Base-by-base conservation (phyloP, 345 rosid genomes). In the Hevea brasiliensis region DNA sequence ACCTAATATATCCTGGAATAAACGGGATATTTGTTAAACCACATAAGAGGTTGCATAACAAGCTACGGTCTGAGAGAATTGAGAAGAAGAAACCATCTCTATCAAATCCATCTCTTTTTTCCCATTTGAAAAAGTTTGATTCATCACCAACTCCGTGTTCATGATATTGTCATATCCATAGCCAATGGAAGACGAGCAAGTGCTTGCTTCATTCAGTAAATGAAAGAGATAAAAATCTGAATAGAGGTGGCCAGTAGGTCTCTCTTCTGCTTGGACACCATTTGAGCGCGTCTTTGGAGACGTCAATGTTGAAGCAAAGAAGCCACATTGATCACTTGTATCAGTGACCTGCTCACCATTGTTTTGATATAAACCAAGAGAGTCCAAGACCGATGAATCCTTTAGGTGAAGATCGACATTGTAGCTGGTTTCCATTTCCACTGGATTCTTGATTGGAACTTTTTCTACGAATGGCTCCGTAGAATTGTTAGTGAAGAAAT, bases 61-160 rank as follows among this genome's bases (percentile, higher is more conserved):
- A 65, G 66, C 73, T 69, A 64, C 82, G 53, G 72, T 72, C 62
- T 77, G 80, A 62, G 65, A 62, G 77, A 83, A 84, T 20, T 64
- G 75, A 76, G 86, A 82, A 76, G 87, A 87, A 67, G 87, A 86
- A 63, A 94, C 74, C 98, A 94, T 92, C 89, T 94, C 98, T 18
- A 94, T 86, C 89, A 92, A 81, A 81, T 94, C 99, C 94, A 92
- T 92, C 75, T 94, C 98, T 72, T 81, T 84, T 62, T 65, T 80
- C 68, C 81, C 86, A 40, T 65, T 64, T 2, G 80, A 69, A 35
- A 62, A 66, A 27, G 65, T 81, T 69, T 83, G 85, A 72, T 76
- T 73, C 41, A 56, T 61, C 59, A 61, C 50, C 54, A 61, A n/a
- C 40, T 66, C 67, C 71, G 48, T 27, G 73, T 81, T 72, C 63